Percentiles rank a stretch among this genome's conserved stretches.
Conservation (phyloP, 2,329 filamentous ascomycete species). For the Pseudogymnoascus destructans region DNA sequence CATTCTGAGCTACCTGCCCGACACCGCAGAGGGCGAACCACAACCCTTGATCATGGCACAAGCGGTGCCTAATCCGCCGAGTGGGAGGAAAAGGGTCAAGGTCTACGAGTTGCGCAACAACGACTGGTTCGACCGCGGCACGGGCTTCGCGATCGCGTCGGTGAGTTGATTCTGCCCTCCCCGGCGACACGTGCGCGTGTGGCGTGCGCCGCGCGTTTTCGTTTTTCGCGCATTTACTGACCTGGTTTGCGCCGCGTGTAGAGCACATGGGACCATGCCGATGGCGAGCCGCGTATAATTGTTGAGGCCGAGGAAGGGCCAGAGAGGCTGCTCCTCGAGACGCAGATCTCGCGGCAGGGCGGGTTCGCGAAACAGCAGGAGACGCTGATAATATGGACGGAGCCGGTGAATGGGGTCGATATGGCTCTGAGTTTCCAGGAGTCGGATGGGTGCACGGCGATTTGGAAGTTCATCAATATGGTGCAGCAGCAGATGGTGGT, state of each 20-base stretch:
- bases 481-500: conserved; percentile 65
- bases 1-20: conserved; percentile 37
- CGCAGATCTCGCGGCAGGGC: conserved; percentile 83
- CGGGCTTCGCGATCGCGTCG: conserved; percentile 75
- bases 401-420: conserved; percentile 67
- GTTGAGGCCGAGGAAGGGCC: conserved; percentile 92
- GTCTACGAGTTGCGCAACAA: conserved; percentile 97
- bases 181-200: conserved; percentile 5
- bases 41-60: conserved; percentile 60
- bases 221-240: conserved; percentile 21
- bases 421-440: conserved; percentile 99
- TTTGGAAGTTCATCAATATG: conserved; percentile 89
- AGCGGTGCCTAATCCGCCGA: conserved; percentile 51
- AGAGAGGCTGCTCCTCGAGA: conserved; percentile 71
- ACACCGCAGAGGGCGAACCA: conserved; percentile 40
- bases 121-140: conserved; percentile 98
- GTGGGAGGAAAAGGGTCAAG: conserved; percentile 73
- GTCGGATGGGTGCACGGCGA: conserved; percentile 79
- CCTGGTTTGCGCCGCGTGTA: conserved; percentile 24
- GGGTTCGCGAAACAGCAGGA: conserved; percentile 98
- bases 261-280: conserved; percentile 27
- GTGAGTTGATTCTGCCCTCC: not conserved
- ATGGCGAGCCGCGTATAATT: conserved; percentile 66
- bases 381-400: conserved; percentile 96
- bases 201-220: conserved; percentile 6